Evolutionary conservation across 2,329 filamentous ascomycete species (phyloP).

Genomic region (Sarocladium strictum): DNA sequence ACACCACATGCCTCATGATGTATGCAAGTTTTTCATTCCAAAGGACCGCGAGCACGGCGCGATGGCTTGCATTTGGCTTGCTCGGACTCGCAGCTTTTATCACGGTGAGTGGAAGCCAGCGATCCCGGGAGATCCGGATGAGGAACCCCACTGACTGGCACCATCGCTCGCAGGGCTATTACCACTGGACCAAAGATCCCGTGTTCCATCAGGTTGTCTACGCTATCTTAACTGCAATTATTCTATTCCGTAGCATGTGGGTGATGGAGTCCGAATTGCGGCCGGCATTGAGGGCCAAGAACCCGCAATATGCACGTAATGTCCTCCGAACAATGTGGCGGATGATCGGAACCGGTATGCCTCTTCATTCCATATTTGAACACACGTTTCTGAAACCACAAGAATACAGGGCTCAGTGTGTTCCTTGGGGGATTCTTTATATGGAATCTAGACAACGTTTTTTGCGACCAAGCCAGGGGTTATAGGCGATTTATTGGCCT

Average conservation of each 20-base stretch:
- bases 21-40: conserved; percentile 69
- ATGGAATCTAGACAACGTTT: conserved; percentile 76
- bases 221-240: conserved; percentile 61
- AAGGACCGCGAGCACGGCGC: conserved; percentile 42
- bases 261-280: conserved; percentile 55
- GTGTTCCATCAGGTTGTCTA: conserved; percentile 79
- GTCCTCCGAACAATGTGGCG: conserved; percentile 64
- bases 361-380: no score
- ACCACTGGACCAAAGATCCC: conserved; percentile 77
- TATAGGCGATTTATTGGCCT: conserved; percentile 66
- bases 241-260: conserved; percentile 69
- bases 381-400: no score
- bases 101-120: conserved; percentile 50
- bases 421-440: conserved; percentile 72
- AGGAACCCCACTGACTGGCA: not conserved
- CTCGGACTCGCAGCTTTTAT: conserved; percentile 58
- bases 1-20: conserved; percentile 50
- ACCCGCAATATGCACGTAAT: conserved; percentile 24
- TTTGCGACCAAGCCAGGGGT: conserved; percentile 57
- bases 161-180: conserved; percentile 37
- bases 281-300: conserved; percentile 42
- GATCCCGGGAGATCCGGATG: conserved; percentile 1
- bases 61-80: conserved; percentile 51
- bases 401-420: conserved; percentile 44
- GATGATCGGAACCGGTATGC: conserved; percentile 55